Evolutionary conservation across 2,329 filamentous ascomycete genomes (phyloP).

Genomic region (Microdochium paspali): DNA sequence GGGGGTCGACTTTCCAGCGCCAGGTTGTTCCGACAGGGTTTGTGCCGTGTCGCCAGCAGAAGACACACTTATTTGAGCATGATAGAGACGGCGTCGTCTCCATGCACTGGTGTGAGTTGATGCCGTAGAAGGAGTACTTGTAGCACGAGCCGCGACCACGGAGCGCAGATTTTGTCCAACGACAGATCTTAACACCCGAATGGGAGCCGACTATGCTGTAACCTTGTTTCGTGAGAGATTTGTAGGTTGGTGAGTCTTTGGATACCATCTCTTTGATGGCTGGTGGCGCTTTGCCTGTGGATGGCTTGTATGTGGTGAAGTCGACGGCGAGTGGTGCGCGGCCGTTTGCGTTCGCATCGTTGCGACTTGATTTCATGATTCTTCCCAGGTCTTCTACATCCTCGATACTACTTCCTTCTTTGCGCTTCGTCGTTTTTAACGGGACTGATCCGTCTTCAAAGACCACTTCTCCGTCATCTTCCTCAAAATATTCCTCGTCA

Average conservation of each 20-base stretch:
- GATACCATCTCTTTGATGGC: constrained; percentile 88
- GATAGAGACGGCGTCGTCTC: constrained; percentile 92
- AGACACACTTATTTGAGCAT: constrained; percentile 97
- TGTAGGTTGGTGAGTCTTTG: constrained; percentile 78
- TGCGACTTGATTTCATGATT: constrained; percentile 43
- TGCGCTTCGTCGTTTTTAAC: constrained; percentile 30
- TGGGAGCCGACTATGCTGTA: constrained; percentile 94
- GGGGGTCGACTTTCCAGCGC: constrained; percentile 91
- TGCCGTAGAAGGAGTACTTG: constrained; percentile 96
- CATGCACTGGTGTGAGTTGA: constrained; percentile 95
- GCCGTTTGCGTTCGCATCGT: constrained; percentile 17
- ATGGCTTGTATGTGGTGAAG: constrained; percentile 63
- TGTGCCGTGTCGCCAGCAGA: constrained; percentile 97
- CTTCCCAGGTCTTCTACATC: constrained; percentile 80
- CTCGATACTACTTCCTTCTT: constrained; percentile 42
- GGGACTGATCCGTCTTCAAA: constrained; percentile 36
- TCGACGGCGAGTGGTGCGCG: constrained; percentile 63
- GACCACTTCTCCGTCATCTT: constrained; percentile 42
- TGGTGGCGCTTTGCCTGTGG: constrained; percentile 33
- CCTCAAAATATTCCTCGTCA: constrained; percentile 56
- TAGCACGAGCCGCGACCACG: constrained; percentile 93
- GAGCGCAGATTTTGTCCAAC: constrained; percentile 96
- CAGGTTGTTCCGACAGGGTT: constrained; percentile 95
- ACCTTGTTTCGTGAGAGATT: constrained; percentile 87
- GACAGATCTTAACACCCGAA: constrained; percentile 94